A percentile compares a stretch with the other conserved stretches of the same genome.
Evolutionary conservation across 2,329 filamentous ascomycete species (phyloP).

Genomic region (Aspergillus jensenii): DNA sequence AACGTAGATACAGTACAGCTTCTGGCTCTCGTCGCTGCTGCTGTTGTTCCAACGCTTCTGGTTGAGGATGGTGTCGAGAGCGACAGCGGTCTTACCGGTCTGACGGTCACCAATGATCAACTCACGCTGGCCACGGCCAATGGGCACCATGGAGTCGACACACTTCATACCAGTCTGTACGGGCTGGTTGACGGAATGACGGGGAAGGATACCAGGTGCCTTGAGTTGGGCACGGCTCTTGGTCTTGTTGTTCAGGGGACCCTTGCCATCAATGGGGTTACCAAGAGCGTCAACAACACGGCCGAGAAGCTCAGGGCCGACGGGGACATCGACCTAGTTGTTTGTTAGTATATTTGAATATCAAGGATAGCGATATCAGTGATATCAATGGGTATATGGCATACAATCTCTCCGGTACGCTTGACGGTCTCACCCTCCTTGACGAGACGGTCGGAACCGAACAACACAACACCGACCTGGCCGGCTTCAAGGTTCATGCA

Average conservation of each 20-base stretch:
- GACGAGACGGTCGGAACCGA: constrained; percentile 99
- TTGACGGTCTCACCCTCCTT: constrained; percentile 99
- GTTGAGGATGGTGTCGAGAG: constrained; percentile 97
- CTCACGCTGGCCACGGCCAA: constrained; percentile 99
- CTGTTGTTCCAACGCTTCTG: constrained; percentile 96
- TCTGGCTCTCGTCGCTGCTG: constrained; percentile 85
- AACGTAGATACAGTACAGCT: constrained; percentile 99
- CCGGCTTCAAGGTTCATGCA: constrained; percentile 99
- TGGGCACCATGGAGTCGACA: constrained; percentile 99
- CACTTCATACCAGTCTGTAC: constrained; percentile 99
- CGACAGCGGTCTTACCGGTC: constrained; percentile 99
- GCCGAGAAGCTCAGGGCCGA: constrained; percentile 88
- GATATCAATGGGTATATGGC: constrained; percentile 40
- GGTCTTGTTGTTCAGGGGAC: constrained; percentile 87
- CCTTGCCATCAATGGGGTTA: constrained; percentile 99
- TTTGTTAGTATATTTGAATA: constrained; percentile 12
- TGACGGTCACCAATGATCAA: constrained; percentile 99
- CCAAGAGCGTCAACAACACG: constrained; percentile 98
- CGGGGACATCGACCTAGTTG: constrained; percentile 62
- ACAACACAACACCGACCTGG: constrained; percentile 99
- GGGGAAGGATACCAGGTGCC: constrained; percentile 96
- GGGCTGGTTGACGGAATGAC: constrained; percentile 94
- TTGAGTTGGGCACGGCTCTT: constrained; percentile 97
- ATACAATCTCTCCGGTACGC: constrained; percentile 98
- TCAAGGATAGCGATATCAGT: neutral